A percentile compares a stretch with the other conserved stretches of the same genome.
These are phyloP conservation scores for Cruciata laevipes DNA, from an alignment of 257 asterid species.

Conservation along the genomic window DNA sequence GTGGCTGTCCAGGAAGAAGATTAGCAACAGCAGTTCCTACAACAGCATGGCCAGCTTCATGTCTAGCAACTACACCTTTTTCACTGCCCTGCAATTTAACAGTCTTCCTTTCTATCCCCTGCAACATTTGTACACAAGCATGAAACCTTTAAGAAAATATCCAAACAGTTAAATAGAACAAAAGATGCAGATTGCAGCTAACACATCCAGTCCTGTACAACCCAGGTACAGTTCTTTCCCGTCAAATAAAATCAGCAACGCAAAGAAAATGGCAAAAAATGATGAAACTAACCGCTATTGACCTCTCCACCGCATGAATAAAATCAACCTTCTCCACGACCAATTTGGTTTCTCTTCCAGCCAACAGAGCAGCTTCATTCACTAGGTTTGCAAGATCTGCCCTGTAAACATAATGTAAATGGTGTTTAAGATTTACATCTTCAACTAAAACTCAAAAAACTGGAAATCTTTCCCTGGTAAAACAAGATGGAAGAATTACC, in stretches of 20 bases:
- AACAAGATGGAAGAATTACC: slow-evolving; percentile 38
- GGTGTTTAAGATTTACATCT: background rate
- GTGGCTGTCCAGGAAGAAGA: slow-evolving; percentile 92
- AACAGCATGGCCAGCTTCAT: slow-evolving; percentile 99
- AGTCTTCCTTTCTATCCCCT: slow-evolving; percentile 99
- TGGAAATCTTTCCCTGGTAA: background rate
- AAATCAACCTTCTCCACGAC: slow-evolving; percentile 85
- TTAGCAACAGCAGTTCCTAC: slow-evolving; percentile 99
- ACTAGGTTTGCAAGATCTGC: slow-evolving; percentile 99
- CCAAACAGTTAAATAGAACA: background rate
- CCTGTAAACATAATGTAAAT: slow-evolving; percentile 43
- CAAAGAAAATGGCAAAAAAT: background rate
- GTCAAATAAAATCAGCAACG: background rate
- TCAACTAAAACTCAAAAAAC: slow-evolving; percentile 1
- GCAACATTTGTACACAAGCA: slow-evolving; percentile 18
- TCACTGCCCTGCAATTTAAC: slow-evolving; percentile 87
- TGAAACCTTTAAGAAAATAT: background rate
- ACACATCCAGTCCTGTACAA: background rate
- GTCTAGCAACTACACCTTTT: slow-evolving; percentile 97
- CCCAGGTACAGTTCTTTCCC: background rate
- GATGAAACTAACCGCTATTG: slow-evolving; percentile 62
- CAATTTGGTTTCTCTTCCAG: slow-evolving; percentile 73
- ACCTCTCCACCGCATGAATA: slow-evolving; percentile 92
- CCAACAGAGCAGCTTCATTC: slow-evolving; percentile 97
- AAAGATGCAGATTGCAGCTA: slow-evolving; percentile 1